Evolutionary conservation across 2,329 filamentous ascomycete species (phyloP), one percentile per base, ranked within the genome.

Genomic region (Meredithiella fracta): DNA sequence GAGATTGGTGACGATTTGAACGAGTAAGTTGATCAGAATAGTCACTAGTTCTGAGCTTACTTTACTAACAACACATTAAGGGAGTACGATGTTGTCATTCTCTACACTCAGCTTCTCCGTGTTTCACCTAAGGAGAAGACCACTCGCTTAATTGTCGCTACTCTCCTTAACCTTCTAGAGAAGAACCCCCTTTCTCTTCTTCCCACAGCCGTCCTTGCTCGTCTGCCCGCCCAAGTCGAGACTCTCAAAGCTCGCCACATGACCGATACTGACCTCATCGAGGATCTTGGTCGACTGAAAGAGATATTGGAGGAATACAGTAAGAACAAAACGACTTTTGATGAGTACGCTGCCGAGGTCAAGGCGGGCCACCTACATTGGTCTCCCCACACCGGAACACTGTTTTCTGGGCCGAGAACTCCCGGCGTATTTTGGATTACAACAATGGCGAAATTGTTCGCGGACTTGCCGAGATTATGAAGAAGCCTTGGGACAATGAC

Each of bases 41-140:
- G 51, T 40, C 23, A 29, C 17, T n/a, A n/a, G n/a, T n/a, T n/a
- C 5, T 47, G 26, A 1, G n/a, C 15, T 37, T 47, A n/a, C 11
- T 47, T 4, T 40, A 47, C 9, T 47, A 42, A 34, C 40, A 47
- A 29, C 15, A 22, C 17, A 25, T 51, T 47, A 61, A 94, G 90
- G 62, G 90, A 96, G 69, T 88, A 95, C 70, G 90, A 97, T 65
- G 84, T 97, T 62, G 78, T 97, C 60, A 77, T 89, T 50, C 79
- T 97, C 47, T 96, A 95, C 68, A 89, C 86, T n/a, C 86, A 94
- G 62, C 82, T 98, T 38, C 76, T 98, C 56, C 85, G 89, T 55
- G 75, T 95, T 44, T 97, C 92, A 1, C 90, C 91, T 47, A 98
- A 98, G 69, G 92, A 97, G 68, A 98, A 98, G 75, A 97, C 91